Conservation (phyloP, 805 yeast genomes). For the Wickerhamomyces chaumierensis region DNA sequence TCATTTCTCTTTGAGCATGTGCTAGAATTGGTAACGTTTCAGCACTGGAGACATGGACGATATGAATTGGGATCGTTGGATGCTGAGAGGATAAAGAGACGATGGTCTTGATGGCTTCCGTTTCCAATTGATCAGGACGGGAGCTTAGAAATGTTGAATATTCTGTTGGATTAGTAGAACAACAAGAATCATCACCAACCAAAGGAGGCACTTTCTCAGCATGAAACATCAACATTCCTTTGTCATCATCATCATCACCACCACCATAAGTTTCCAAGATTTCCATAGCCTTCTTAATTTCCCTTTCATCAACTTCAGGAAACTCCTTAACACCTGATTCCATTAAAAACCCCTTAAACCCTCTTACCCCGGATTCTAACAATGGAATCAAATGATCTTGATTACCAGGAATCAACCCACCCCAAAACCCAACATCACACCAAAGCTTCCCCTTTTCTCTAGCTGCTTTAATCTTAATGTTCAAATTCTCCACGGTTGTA, state of each 20-base stretch:
- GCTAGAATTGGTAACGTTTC: constrained; percentile 68
- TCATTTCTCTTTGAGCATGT: constrained; percentile 46
- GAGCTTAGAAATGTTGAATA: constrained; percentile 35
- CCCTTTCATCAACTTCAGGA: constrained; percentile 61
- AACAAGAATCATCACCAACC: too few species aligned
- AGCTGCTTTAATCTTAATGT: constrained; percentile 70
- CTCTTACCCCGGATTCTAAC: constrained; percentile 79
- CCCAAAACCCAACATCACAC: constrained; percentile 96
- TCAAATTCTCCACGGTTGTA: constrained; percentile 67
- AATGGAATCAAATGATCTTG: constrained; percentile 59
- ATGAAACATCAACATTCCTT: constrained; percentile 80
- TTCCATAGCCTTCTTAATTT: constrained; percentile 59
- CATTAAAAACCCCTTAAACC: constrained; percentile 86
- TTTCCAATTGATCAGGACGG: constrained; percentile 82
- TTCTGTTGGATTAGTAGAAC: constrained; percentile 8
- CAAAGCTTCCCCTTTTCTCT: constrained; percentile 51
- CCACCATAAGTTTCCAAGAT: constrained; percentile 2
- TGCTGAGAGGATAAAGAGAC: constrained; percentile 46
- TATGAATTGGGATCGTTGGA: constrained; percentile 65
- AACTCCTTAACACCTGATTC: constrained; percentile 96
- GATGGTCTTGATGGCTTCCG: constrained; percentile 69
- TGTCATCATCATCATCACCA: constrained; percentile 37
- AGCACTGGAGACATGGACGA: constrained; percentile 83
- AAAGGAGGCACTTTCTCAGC: constrained; percentile 44
- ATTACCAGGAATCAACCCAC: constrained; percentile 82